Conservation (phyloP, 305 asterid species). For the Fraxinus velutina region DNA sequence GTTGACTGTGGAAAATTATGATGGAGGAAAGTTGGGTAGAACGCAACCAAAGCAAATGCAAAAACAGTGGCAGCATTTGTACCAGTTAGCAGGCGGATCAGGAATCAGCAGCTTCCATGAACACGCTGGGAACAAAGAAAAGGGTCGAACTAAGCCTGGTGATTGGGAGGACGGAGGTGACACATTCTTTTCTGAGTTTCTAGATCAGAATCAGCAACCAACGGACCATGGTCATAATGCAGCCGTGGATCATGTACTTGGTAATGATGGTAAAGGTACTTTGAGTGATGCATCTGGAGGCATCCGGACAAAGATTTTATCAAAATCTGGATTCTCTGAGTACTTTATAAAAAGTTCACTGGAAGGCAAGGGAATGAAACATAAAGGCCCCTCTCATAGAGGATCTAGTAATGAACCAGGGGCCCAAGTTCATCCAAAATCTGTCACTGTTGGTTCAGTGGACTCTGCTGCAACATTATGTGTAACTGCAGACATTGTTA, state of each 20-base stretch:
- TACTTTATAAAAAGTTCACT: conserved; percentile 52
- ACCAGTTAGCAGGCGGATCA: conserved; percentile 36
- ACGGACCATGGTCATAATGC: conserved; percentile 30
- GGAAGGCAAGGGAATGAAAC: conserved; percentile 53
- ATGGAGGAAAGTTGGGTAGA: conserved; percentile 60
- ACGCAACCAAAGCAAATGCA: conserved; percentile 36
- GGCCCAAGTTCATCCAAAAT: conserved; percentile 25
- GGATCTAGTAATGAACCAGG: conserved; percentile 30
- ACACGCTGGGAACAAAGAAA: conserved; percentile 39
- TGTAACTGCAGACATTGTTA: conserved; percentile 29
- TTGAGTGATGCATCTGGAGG: conserved; percentile 57
- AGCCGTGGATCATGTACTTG: conserved; percentile 31
- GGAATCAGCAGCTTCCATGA: conserved; percentile 47
- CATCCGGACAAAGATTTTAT: conserved; percentile 50
- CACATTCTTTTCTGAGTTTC: conserved; percentile 45
- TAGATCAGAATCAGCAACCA: conserved; percentile 41
- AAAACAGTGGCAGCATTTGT: conserved; percentile 32
- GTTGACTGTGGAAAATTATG: conserved; percentile 67
- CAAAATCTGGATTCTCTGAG: conserved; percentile 58
- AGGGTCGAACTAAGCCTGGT: conserved; percentile 45
- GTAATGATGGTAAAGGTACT: conserved; percentile 39
- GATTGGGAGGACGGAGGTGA: conserved; percentile 50
- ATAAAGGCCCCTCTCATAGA: conserved; percentile 34
- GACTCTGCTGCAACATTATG: conserved; percentile 33
- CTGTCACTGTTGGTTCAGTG: conserved; percentile 29